phyloP scores from a whole-genome alignment of 768 basidiomycete species.

The Cantharellus anzutake region DNA sequence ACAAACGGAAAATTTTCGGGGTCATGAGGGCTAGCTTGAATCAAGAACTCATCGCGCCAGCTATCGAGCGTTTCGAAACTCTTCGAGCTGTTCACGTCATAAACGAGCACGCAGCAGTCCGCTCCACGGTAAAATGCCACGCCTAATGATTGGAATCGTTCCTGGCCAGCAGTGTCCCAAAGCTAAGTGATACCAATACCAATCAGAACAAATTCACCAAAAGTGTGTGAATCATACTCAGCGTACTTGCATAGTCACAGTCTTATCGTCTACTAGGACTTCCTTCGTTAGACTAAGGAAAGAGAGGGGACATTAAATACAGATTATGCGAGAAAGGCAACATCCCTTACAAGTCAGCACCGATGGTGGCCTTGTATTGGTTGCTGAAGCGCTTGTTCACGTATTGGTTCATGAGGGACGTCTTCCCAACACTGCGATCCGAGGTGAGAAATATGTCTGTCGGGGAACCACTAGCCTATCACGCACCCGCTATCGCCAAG shows the following conservation, averaged over 20 bases:
- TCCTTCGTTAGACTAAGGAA: slow-evolving; percentile 75
- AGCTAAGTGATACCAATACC: slow-evolving; percentile 30
- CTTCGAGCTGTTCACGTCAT: slow-evolving; percentile 97
- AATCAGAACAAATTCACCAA: neutral
- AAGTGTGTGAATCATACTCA: slow-evolving; percentile 10
- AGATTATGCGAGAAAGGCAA: slow-evolving; percentile 3
- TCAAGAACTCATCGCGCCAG: slow-evolving; percentile 98
- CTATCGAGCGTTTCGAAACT: slow-evolving; percentile 97
- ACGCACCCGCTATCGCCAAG: slow-evolving; percentile 90
- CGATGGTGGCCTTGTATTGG: slow-evolving; percentile 99
- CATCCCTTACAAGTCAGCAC: slow-evolving; percentile 74
- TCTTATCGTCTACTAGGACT: slow-evolving; percentile 93
- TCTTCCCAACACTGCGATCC: slow-evolving; percentile 75
- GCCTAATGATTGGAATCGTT: slow-evolving; percentile 97
- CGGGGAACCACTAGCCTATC: neutral
- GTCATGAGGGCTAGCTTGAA: slow-evolving; percentile 95
- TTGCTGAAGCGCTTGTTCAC: slow-evolving; percentile 99
- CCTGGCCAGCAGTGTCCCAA: slow-evolving; percentile 99
- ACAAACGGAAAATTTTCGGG: slow-evolving; percentile 99
- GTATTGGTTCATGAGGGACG: slow-evolving; percentile 99
- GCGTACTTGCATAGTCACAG: slow-evolving; percentile 92
- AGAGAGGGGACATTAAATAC: slow-evolving; percentile 8
- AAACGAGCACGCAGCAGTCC: slow-evolving; percentile 97
- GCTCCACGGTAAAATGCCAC: slow-evolving; percentile 99
- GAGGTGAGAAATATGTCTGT: neutral